Evolutionary conservation across 2,329 filamentous ascomycete genomes (phyloP), one percentile per base, ranked within the genome.

Genomic region (Pezicula radicicola): DNA sequence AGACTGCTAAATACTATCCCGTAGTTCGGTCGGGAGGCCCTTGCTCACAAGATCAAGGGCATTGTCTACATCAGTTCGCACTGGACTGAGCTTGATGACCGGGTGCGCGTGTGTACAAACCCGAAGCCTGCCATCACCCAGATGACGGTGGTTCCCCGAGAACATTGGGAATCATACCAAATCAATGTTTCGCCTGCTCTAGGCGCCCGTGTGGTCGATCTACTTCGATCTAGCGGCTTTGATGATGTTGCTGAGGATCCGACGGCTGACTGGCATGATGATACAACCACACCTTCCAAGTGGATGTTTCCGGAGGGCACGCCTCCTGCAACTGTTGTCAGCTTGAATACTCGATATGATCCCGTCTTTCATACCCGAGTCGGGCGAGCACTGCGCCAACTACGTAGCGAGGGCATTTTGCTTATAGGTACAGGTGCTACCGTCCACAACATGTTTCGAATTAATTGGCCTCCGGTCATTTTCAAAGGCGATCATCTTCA

Each of bases 391-490:
- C 71, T 87, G 8, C 75, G 81, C 0, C 75, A 76, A 0, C 71
- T 87, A 5, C 73, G 83, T 2, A 63, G 71, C 21, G 72, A 80
- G 62, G 73, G 70, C 37, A 78, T 80, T 61, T 74, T 88, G 2
- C 66, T 88, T 49, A 75, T 82, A 53, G 79, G 79, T 15, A 43
- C 48, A 2, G 79, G 85, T 18, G 84, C 84, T 37, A 78, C 83
- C 1, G 84, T 88, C 1, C 84, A 88, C 66, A 88, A 88, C 57
- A 75, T 88, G 1, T 87, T 84, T 64, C 79, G 84, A 30, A 88
- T 88, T 63, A 64, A 74, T 43, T 88, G 83, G 83, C 68, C 62
- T 1, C 81, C 81, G 0, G 87, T 88, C 79, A 61, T 87, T n/a
- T 69, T 4, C 18, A 21, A 52, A 28, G 3, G 41, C 15, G 82